phyloP scores from a whole-genome alignment of 2,329 filamentous ascomycete species.

The Dissoconium aciculare region DNA sequence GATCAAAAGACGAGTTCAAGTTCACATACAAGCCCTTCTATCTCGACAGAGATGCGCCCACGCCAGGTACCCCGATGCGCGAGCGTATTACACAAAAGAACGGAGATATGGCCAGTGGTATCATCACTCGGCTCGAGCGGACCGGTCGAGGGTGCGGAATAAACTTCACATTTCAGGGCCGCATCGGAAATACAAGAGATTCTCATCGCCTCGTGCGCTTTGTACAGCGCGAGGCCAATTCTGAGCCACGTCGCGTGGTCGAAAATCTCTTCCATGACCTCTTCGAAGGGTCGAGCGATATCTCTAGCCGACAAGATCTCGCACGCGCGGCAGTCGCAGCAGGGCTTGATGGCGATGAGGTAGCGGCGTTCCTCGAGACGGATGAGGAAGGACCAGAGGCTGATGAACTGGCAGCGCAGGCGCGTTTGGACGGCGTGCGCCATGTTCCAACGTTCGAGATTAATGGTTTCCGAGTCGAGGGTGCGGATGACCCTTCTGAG shows the following conservation, averaged over 20 bases:
- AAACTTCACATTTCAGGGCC: conserved; percentile 22
- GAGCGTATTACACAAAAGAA: conserved; percentile 11
- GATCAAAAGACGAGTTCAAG: conserved; percentile 22
- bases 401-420: conserved; percentile 6
- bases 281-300: conserved; percentile 23
- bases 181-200: conserved; percentile 24
- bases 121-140: conserved; percentile 17
- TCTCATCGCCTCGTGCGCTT: conserved; percentile 25
- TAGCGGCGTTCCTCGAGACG: conserved; percentile 4
- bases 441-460: conserved; percentile 25
- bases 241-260: conserved; percentile 11
- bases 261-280: conserved; percentile 20
- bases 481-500: conserved; percentile 8
- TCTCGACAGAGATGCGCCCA: conserved; percentile 12
- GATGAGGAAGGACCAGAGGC: conserved; percentile 6
- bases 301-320: conserved; percentile 16
- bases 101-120: conserved; percentile 16
- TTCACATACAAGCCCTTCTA: conserved; percentile 29
- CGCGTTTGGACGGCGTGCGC: conserved; percentile 6
- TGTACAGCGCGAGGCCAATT: conserved; percentile 6
- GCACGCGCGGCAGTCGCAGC: conserved; percentile 11
- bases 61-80: conserved; percentile 4
- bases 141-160: conserved; percentile 24
- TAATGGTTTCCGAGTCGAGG: conserved; percentile 9
- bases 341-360: conserved; percentile 11